These are phyloP conservation scores for Gremmenia infestans DNA, from an alignment of 2,329 filamentous ascomycete species.

Conservation along the genomic window DNA sequence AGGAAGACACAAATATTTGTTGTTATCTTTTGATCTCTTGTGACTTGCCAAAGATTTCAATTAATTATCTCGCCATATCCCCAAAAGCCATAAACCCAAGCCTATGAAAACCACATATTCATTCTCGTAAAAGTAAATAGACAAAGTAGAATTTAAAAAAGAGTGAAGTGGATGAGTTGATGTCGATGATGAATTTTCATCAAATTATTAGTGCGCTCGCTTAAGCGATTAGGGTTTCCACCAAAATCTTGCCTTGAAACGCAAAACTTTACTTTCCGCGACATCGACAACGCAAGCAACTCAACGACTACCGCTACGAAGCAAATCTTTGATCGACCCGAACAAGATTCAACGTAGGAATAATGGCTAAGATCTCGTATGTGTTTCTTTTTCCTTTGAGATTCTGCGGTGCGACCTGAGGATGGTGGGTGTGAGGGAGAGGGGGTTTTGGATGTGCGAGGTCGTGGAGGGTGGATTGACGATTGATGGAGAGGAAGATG, in stretches of 20 bases:
- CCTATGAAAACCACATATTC: no score
- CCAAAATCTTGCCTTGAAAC: background rate
- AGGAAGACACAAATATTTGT: no score
- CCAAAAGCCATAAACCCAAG: no score
- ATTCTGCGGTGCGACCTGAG: background rate
- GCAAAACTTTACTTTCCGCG: conserved; percentile 5
- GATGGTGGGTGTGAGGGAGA: background rate
- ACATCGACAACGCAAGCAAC: conserved; percentile 11
- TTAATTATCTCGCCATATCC: no score
- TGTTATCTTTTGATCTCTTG: no score
- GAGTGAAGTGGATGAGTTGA: no score
- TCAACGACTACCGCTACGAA: conserved; percentile 20
- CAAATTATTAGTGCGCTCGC: conserved; percentile 18
- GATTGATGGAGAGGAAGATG: background rate
- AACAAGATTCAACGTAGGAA: conserved; percentile 28
- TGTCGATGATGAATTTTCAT: no score
- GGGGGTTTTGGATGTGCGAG: no score
- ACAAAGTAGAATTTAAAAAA: background rate
- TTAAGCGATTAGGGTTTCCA: conserved; percentile 29
- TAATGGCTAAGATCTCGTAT: conserved; percentile 63
- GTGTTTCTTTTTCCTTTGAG: conserved; percentile 9
- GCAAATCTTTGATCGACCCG: conserved; percentile 24
- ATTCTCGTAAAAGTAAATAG: no score
- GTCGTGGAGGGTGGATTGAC: background rate
- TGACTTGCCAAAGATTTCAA: no score